phyloP scores from a whole-genome alignment of 257 asterid genomes.

The Jacaranda copaia region DNA sequence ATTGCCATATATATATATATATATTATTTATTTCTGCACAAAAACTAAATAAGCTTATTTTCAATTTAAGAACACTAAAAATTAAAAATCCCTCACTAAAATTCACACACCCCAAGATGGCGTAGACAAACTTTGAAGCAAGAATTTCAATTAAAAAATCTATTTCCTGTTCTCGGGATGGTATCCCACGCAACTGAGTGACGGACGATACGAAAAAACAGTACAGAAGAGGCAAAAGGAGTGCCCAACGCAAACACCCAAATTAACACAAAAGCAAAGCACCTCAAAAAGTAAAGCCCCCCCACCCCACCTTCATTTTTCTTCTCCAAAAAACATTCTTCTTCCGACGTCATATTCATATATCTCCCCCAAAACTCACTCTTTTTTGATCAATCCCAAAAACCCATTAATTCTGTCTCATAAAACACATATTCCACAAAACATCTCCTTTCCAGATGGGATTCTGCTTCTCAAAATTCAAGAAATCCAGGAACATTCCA shows the following conservation, averaged over 20 bases:
- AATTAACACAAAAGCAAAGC: constrained; percentile 65
- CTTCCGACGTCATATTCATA: constrained; percentile 25
- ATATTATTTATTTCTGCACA: too few relatives aligned
- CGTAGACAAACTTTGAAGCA: constrained; percentile 18
- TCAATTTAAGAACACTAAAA: too few relatives aligned
- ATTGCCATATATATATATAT: too few relatives aligned
- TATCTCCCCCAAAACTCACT: constrained; percentile 11
- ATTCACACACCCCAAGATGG: too few relatives aligned
- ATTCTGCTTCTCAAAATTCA: constrained; percentile 59
- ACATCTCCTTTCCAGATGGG: constrained; percentile 50
- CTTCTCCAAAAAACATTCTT: constrained; percentile 24
- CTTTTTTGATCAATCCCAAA: not conserved
- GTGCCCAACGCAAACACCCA: constrained; percentile 29
- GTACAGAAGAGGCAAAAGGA: constrained; percentile 30
- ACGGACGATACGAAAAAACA: constrained; percentile 4
- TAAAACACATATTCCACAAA: not conserved
- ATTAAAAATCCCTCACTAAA: too few relatives aligned
- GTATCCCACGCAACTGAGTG: constrained; percentile 26
- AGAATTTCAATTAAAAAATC: constrained; percentile 21
- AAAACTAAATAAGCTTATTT: too few relatives aligned
- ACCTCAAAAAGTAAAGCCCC: constrained; percentile 53
- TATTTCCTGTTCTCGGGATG: not conserved
- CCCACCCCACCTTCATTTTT: not conserved
- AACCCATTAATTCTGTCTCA: not conserved
- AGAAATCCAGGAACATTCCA: constrained; percentile 55